Evolutionary conservation across 1,284 basidiomycete species (phyloP), one percentile per base, ranked within the genome.

Genomic region (Exobasidium cylindrosporum): DNA sequence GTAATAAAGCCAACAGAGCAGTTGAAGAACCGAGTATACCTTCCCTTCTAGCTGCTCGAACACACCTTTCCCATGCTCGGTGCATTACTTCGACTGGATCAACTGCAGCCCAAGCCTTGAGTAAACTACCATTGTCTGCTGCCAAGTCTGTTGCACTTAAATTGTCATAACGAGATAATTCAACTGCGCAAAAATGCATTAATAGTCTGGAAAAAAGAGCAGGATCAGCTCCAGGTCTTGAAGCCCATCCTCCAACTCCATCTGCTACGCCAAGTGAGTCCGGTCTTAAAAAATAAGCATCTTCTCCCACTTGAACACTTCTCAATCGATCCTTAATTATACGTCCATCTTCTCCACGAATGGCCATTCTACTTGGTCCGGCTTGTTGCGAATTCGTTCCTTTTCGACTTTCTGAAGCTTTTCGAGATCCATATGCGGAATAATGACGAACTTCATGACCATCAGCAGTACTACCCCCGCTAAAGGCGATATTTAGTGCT

Each of bases 251-350:
- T 1, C 91, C 91, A 0, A 93, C 91, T 31, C 91, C 91, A 75
- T 93, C 91, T 10, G 91, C 90, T 1, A 93, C 88, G 17, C 91
- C 91, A 81, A 93, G 87, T 4, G 90, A 89, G 70, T 92, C 89
- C 2, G 79, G 85, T 7, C 87, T 83, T 3, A 93, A 82, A 68
- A 94, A 93, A 77, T 92, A 94, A 7, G 89, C 88, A 73, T 92
- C 89, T 75, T 92, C 89, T 57, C 90, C 90, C 6, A 92, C 87
- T 74, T 89, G 88, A 0, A 89, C 87, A 0, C 89, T 85, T 28
- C 68, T 66, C 23, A 79, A 62, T 10, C 74, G 70, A 21, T 77
- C 76, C 14, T 67, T 69, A 0, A 77, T 70, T 53, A 78, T 73
- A 10, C 70, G 65, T 10, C 76, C 76, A 28, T 77, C 62, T 14